Base-by-base conservation (phyloP, 2,329 filamentous ascomycete genomes). In the Diaporthe eres region DNA sequence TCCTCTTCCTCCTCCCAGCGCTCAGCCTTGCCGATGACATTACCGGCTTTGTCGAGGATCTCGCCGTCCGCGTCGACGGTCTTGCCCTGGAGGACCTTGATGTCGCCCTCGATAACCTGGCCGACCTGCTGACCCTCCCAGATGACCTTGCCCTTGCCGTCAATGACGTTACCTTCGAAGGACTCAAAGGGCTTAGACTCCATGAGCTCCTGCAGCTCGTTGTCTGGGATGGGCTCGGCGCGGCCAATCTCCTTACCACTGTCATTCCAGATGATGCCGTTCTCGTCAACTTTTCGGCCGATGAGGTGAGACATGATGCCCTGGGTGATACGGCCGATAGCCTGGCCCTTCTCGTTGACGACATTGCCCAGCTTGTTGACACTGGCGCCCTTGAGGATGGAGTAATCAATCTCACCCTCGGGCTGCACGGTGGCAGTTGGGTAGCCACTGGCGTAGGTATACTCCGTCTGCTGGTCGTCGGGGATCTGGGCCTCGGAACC, bases 231-330 rank as follows among this genome's bases (percentile, higher is more conserved):
- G 17, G 92, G 89, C 83, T 94, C 92, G 58, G 89, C 91, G 72
- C 90, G 89, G 42, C 93, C 93, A 70, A 94, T 89, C 51, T 93
- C 86, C 82, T 94, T 90, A 76, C 93, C 93, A 8, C 87, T 87
- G 77, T 94, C 92, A 80, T 92, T 92, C 90, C 91, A 94, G 84
- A 95, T 92, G 78, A 93, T 87, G 60, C 93, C 93, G 49, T 93
- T 85, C 72, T 90, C 90, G 77, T 94, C 92, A 47, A 91, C 86
- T 80, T 90, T 90, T 80, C 90, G 91, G 79, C 92, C 92, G 44
- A 92, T 83, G 8, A 94, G 87, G 77, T 93, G 87, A 82, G 92
- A 90, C 25, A 90, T 79, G 22, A 92, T 90, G 51, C 93, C 93
- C 78, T 92, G 89, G 47, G 90, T 84, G 17, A 95, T 86, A 61